These are phyloP conservation scores for Zygoascus tannicola DNA, from an alignment of 805 yeast species.

Conservation along the genomic window DNA sequence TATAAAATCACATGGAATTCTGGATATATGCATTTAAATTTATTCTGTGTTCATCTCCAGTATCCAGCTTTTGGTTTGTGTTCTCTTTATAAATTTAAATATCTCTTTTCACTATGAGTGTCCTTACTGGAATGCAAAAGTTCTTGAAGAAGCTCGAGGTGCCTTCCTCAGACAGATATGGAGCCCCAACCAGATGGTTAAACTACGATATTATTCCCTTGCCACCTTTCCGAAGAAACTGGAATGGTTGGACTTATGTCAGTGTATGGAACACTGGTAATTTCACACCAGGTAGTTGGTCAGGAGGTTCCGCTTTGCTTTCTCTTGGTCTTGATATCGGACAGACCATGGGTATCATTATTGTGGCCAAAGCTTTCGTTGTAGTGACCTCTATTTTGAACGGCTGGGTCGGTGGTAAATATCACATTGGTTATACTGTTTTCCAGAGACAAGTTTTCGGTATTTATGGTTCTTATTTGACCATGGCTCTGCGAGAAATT, in stretches of 20 bases:
- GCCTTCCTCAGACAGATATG: conserved; percentile 2
- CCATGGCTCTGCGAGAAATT: conserved; percentile 36
- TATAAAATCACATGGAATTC: too few relatives aligned
- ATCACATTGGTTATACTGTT: conserved; percentile 43
- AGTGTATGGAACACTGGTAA: conserved; percentile 11
- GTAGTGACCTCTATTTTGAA: conserved; percentile 24
- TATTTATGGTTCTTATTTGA: conserved; percentile 36
- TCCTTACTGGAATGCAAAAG: neutral
- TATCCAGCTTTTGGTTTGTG: too few relatives aligned
- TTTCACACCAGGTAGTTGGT: conserved; percentile 29
- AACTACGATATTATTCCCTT: conserved; percentile 36
- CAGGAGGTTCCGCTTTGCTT: conserved; percentile 35
- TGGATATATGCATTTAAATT: too few relatives aligned
- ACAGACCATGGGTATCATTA: conserved; percentile 37
- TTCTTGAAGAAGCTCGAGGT: conserved; percentile 4
- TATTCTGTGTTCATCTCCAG: too few relatives aligned
- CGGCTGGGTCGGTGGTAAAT: conserved; percentile 40
- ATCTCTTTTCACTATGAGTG: too few relatives aligned
- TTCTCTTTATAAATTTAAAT: too few relatives aligned
- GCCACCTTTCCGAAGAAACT: conserved; percentile 37
- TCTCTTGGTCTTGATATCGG: conserved; percentile 37
- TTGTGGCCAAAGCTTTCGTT: conserved; percentile 29
- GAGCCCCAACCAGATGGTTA: conserved; percentile 7
- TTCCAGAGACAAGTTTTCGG: conserved; percentile 40
- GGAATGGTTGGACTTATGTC: conserved; percentile 37